Base-by-base conservation (phyloP, 192 early-diverging fungal genomes). In the Phycomyces blakesleeanus region DNA sequence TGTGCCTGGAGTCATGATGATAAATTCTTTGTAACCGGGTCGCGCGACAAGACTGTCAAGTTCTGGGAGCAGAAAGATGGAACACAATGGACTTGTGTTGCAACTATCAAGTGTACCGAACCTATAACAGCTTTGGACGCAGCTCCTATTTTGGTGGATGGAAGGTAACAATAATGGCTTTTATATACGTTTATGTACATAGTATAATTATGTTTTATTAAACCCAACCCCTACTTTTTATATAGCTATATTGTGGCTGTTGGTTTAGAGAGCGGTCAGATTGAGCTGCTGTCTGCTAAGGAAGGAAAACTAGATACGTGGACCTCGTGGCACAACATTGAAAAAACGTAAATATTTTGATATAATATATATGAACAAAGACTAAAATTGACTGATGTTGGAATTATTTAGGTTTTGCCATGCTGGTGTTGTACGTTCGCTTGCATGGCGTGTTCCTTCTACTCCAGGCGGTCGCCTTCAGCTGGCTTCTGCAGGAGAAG, bases 31-130 rank as follows among this genome's bases (percentile, higher is more conserved):
- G 93, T 81, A 24, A 98, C 96, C 3, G 94, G 78, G 11, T 94
- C 92, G n/a, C 81, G 96, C 51, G 96, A 98, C 69, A 94, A 95
- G 73, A 86, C 90, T 1, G 81, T 94, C 52, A 90, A 89, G 71
- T 65, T 96, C 55, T 96, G 93, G 95, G 20, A 54, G 8, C 60
- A 69, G 22, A 57, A 47, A 0, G 57, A 57, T 8, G 55, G 42
- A 14, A 24, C 53, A 9, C 56, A 24, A 9, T 86, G 80, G 77
- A 41, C 29, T 44, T 74, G 73, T 12, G 63, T 90, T 40, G 67
- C 82, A 14, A 87, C 84, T 0, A 59, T 98, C 42, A 88, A 91
- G 49, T 85, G 91, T 53, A 79, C 88, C 0, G 92, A 89, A 20
- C 77, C 89, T 15, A 88, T 95, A 10, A 98, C 94, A 3, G 86